A percentile compares a stretch with the other conserved stretches of the same genome.
Evolutionary conservation across 768 basidiomycete genomes (phyloP).

Genomic region (Rhodotorula sphaerocarpa): DNA sequence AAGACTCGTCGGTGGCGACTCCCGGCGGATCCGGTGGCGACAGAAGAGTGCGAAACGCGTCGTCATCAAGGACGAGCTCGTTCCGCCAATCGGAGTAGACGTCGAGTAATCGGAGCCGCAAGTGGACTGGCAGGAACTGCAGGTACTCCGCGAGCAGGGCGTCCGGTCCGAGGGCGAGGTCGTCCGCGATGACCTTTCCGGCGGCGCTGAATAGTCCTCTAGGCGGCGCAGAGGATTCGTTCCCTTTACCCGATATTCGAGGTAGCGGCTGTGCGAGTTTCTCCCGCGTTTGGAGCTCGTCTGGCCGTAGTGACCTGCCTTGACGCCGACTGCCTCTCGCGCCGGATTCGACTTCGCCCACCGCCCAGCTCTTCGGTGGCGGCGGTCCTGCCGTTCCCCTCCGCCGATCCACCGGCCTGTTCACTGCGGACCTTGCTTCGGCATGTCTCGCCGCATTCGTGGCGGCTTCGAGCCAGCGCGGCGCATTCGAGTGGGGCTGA

Average conservation of each 20-base stretch:
- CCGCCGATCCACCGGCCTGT: neutral
- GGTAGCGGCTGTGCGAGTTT: conserved; percentile 1
- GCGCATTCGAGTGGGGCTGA: accelerated
- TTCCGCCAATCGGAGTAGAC: conserved; percentile 14
- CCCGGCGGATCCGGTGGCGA: no score
- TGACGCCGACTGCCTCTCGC: neutral
- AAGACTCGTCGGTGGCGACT: no score
- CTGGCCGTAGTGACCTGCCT: neutral
- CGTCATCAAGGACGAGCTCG: no score
- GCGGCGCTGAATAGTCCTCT: neutral
- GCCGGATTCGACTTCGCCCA: no score
- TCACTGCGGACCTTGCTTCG: neutral
- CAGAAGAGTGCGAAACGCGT: no score
- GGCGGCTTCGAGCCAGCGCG: conserved; percentile 8
- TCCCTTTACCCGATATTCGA: no score
- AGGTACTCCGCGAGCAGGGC: conserved; percentile 13
- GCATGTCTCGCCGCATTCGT: neutral
- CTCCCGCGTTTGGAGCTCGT: neutral
- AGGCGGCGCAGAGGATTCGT: neutral
- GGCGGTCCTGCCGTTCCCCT: neutral
- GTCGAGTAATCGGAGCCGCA: conserved; percentile 13
- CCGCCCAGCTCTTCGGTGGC: conserved; percentile 13
- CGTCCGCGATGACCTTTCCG: neutral
- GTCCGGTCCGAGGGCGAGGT: conserved; percentile 1
- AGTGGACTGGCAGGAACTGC: conserved; percentile 11